Evolutionary conservation across 306 rosid genomes (phyloP), one percentile per base, ranked within the genome.

Genomic region (Lablab purpureus): DNA sequence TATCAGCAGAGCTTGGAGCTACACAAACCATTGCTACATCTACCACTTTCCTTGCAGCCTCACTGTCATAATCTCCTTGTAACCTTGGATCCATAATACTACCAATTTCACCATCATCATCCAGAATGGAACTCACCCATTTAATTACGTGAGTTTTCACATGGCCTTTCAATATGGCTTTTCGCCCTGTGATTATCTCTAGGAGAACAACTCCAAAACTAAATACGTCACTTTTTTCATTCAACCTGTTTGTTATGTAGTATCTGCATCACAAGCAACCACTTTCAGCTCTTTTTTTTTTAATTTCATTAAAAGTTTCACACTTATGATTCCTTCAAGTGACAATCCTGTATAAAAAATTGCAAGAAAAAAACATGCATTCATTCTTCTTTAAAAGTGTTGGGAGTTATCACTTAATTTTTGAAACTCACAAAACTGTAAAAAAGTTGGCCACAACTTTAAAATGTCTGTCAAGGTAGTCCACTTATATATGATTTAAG

Each of bases 141-240:
- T 73, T 51, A 21, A 63, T 81, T 15, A 85, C 65, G 81, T 87
- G 86, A 49, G 25, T 52, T 17, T 49, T 85, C 2, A 82, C 87
- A 6, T 72, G 68, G 0, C 7, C 13, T 70, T 36, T 83, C 6
- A 19, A 0, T 28, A 84, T 78, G 6, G 74, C 88, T 15, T 74
- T 81, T 18, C 72, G 58, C 10, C 92, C 47, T 25, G 92, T 90
- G 75, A 87, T 78, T 11, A 88, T 84, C 60, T 90, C 84, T 32
- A 88, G 82, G 17, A 87, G 58, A 18, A 87, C 87, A 12, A 90
- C 87, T 60, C 93, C 89, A 50, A 87, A 90, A 83, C 90, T 88
- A 68, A 73, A 88, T 12, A 87, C 88, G 72, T 90, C 91, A 52
- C 90, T 88, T 75, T 88, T 87, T 80, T 85, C 87, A 4, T 78